Evolutionary conservation across 2,329 filamentous ascomycete species (phyloP).

Genomic region (Huntiella moniliformis): DNA sequence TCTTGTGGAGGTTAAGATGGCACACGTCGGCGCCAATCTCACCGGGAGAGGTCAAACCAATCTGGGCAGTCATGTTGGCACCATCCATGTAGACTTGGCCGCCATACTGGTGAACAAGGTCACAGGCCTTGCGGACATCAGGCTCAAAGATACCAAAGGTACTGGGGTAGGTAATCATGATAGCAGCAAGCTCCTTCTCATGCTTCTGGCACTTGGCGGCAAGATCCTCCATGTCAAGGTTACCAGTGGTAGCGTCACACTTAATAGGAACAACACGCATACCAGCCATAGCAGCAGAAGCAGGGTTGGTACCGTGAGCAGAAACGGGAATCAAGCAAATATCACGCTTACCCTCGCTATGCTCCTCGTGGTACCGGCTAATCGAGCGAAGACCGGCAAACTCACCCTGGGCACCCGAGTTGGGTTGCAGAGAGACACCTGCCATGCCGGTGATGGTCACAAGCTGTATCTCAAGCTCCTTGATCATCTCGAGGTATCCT

Average conservation of each 20-base stretch:
- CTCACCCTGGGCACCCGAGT: conserved; percentile 90
- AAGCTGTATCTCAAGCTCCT: conserved; percentile 56
- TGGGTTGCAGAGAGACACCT: conserved; percentile 77
- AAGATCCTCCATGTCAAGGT: conserved; percentile 73
- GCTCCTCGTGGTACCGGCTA: conserved; percentile 59
- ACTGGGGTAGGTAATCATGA: conserved; percentile 94
- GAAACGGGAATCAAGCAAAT: conserved; percentile 91
- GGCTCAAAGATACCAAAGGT: conserved; percentile 94
- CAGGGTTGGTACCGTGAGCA: conserved; percentile 89
- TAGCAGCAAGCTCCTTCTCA: conserved; percentile 66
- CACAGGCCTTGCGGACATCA: conserved; percentile 64
- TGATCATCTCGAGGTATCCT: conserved; percentile 54
- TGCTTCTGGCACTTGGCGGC: conserved; percentile 79
- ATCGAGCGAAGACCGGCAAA: conserved; percentile 82
- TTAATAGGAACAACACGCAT: conserved; percentile 89
- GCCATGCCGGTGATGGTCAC: conserved; percentile 76
- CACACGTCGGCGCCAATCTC: conserved; percentile 94
- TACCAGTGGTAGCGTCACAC: conserved; percentile 71
- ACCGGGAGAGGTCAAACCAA: conserved; percentile 82
- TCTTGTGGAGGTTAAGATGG: conserved; percentile 96
- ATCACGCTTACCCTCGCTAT: conserved; percentile 53
- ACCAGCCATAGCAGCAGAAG: conserved; percentile 85
- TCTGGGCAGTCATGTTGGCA: conserved; percentile 97
- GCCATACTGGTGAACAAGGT: conserved; percentile 69
- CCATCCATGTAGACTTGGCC: conserved; percentile 98